Evolutionary conservation across 345 rosid species (phyloP), one percentile per base, ranked within the genome.

Genomic region (Litchi chinensis): DNA sequence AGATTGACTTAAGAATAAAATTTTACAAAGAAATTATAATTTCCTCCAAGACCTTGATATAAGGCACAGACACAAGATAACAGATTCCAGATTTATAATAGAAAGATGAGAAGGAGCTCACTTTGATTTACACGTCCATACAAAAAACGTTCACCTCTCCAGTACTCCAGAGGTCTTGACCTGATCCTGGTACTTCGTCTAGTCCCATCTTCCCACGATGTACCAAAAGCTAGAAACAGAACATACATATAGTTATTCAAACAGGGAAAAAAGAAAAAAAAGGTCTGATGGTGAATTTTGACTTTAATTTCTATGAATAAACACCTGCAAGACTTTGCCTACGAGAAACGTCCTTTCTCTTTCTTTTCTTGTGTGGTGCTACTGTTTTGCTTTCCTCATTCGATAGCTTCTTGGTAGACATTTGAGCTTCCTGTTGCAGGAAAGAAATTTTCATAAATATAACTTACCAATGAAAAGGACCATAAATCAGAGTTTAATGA

Each of bases 71-170:
- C 26, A 21, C 32, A 21, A 11, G 18, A 67, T 16, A 18, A 43
- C 5, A 73, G 28, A 64, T 74, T 43, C 21, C 32, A 12, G 67
- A 5, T 7, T 16, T 7, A 41, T 32, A 70, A 24, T 28, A 40
- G 10, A 28, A 0, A 21, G 2, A 52, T 40, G 43, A n/a, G 78
- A 76, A 73, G 60, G 64, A 56, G 82, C 98, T 91, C 84, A 96
- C 99, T 93, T 67, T 82, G 66, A 85, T 94, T 97, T 78, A 96
- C 75, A 21, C 99, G 98, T 12, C 98, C 99, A 69, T 87, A 94
- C 68, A 96, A 79, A 81, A 94, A 94, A 77, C 93, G 85, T 82
- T 96, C 99, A n/a, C 98, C 99, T 83, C 81, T 96, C 99, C 99
- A 96, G 78, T 81, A 93, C 83, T 93, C 97, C 70, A 96, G 88